Evolutionary conservation across 768 basidiomycete genomes (phyloP), one percentile per base, ranked within the genome.

Genomic region (Trametes cinnabarina): DNA sequence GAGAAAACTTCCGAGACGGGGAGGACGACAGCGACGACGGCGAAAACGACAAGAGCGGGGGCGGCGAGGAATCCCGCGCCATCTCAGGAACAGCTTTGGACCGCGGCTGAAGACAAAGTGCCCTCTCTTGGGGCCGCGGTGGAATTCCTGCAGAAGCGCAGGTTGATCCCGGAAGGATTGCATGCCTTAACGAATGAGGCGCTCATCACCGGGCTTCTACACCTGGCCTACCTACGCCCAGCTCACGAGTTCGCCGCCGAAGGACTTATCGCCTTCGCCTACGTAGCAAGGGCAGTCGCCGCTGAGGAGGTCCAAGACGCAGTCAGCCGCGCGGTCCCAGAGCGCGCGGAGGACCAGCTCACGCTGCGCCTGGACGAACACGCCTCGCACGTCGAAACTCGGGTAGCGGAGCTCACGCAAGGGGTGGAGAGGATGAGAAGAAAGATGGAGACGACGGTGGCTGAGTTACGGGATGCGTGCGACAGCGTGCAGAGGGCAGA

Each of bases 261-360:
- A 10, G 48, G 56, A 2, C 56, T 57, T 3, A 51, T 57, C 34
- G 49, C 48, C 15, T 37, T 57, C 56, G 48, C 56, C 17, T 17
- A 46, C 22, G 34, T 57, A 3, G 56, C 56, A 0, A 44, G 22
- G 42, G 56, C 20, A 3, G 32, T 37, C 15, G 2, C 30, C 23
- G n/a, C 9, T 5, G 14, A 35, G 14, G n/a, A 39, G 3, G 1
- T 14, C 3, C 42, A 44, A 12, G 25, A 19, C 2, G 25, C 32
- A 11, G 42, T 51, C 34, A 50, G 32, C 42, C 30, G 22, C 6
- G 34, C 9, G 1, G 42, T 51, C 11, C 17, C 37, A 1, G 49
- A 57, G 49, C 40, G 41, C 15, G 48, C 47, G 3, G 48, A 57
- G 12, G 49, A 57, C 12, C 56, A 57, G 12, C 30, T 57, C 2